A percentile compares a stretch with the other conserved stretches of the same genome.
Evolutionary conservation across 345 rosid species (phyloP).

Genomic region (Hibiscus trionum): DNA sequence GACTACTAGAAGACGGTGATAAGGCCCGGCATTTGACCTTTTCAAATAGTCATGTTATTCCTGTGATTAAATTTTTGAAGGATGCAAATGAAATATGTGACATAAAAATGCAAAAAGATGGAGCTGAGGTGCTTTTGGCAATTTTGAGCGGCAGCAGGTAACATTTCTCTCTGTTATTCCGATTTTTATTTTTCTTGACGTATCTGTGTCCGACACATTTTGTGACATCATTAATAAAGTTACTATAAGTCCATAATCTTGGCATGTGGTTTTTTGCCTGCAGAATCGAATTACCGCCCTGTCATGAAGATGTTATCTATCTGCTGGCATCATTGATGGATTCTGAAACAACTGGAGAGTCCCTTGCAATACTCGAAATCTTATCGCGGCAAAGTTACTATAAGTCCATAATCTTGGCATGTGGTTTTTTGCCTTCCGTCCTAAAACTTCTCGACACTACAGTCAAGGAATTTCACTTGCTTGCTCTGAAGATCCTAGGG

Average conservation of each 20-base stretch:
- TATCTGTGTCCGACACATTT: neutral
- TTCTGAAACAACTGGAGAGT: constrained; percentile 16
- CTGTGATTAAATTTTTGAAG: constrained; percentile 30
- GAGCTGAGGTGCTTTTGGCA: constrained; percentile 29
- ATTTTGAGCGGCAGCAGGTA: constrained; percentile 28
- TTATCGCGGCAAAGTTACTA: constrained; percentile 19
- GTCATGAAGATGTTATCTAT: constrained; percentile 23
- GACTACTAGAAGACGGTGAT: constrained; percentile 12
- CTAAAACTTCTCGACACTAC: constrained; percentile 22
- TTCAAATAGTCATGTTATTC: constrained; percentile 9
- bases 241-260: too few relatives aligned
- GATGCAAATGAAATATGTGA: constrained; percentile 22
- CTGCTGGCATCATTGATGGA: constrained; percentile 23
- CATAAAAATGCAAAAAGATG: constrained; percentile 22
- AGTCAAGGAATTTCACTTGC: constrained; percentile 5
- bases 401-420: constrained; percentile 18
- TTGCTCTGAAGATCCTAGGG: constrained; percentile 22
- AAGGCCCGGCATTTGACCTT: neutral
- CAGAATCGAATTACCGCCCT: constrained; percentile 23
- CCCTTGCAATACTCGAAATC: constrained; percentile 23
- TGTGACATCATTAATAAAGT: neutral
- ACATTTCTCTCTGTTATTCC: neutral
- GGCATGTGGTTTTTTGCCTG: neutral
- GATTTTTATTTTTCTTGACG: neutral
- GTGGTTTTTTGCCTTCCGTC: constrained; percentile 26